Percentiles rank a stretch among this genome's conserved stretches.
Conservation (phyloP, 2,329 filamentous ascomycete genomes). For the Botrytis cinerea region DNA sequence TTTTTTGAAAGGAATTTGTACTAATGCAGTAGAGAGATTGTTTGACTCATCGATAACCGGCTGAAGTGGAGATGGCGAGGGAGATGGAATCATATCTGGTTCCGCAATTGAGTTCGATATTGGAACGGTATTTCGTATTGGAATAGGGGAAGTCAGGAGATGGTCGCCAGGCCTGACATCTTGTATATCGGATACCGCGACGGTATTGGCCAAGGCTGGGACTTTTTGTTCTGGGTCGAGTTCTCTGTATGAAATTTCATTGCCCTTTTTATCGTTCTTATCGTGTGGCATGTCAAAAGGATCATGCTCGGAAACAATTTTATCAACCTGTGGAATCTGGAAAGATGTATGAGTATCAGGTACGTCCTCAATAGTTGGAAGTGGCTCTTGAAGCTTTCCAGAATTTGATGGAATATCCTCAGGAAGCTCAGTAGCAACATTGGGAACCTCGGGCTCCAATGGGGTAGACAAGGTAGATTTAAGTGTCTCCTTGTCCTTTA, state of each 20-base stretch:
- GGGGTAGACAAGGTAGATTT: conserved; percentile 30
- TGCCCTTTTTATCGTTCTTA: conserved; percentile 31
- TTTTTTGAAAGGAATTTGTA: conserved; percentile 35
- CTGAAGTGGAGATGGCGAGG: background rate
- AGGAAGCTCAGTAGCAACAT: conserved; percentile 23
- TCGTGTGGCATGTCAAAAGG: conserved; percentile 29
- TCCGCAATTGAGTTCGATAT: background rate
- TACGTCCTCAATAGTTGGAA: conserved; percentile 20
- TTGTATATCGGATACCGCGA: conserved; percentile 1
- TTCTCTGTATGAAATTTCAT: conserved; percentile 29
- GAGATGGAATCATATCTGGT: background rate
- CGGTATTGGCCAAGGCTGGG: conserved; percentile 14
- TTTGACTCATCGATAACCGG: conserved; percentile 14
- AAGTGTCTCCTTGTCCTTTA: conserved; percentile 30
- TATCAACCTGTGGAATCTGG: conserved; percentile 26
- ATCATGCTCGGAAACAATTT: conserved; percentile 17
- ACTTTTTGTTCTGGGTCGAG: conserved; percentile 17
- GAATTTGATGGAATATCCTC: conserved; percentile 15
- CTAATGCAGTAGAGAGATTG: conserved; percentile 23
- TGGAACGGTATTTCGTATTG: conserved; percentile 6
- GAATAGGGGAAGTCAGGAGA: conserved; percentile 1
- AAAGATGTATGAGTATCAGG: conserved; percentile 26
- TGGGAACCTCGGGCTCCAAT: conserved; percentile 22
- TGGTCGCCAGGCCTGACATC: conserved; percentile 15
- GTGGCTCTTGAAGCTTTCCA: conserved; percentile 21